A percentile compares a stretch with the other conserved stretches of the same genome.
Evolutionary conservation across 176 grass and related monocot genomes (phyloP).

Genomic region (Oryza glaberrima): DNA sequence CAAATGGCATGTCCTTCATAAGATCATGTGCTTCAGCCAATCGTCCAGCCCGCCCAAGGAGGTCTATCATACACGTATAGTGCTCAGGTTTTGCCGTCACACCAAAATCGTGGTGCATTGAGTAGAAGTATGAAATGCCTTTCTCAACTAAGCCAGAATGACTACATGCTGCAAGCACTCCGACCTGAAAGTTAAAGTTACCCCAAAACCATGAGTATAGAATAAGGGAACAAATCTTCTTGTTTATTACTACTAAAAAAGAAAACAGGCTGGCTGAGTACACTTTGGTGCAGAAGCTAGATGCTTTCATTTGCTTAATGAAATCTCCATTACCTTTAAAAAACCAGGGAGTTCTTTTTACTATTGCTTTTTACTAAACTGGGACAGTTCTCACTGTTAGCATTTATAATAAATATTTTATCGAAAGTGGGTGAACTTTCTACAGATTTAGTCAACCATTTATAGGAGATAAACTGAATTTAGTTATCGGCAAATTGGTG

Average conservation of each 20-base stretch:
- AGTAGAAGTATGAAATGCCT: constrained; percentile 86
- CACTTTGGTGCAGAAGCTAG: neutral
- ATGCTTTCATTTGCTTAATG: neutral
- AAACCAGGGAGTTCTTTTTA: neutral
- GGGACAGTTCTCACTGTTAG: neutral
- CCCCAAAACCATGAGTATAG: constrained; percentile 16
- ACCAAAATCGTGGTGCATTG: constrained; percentile 70
- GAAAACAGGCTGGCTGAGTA: neutral
- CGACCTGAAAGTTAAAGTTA: constrained; percentile 65
- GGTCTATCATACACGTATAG: constrained; percentile 95
- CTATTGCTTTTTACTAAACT: constrained; percentile 2
- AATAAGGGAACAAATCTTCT: neutral
- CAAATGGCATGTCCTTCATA: constrained; percentile 81
- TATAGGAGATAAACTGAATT: constrained; percentile 1
- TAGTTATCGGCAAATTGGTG: neutral
- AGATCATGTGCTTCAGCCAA: constrained; percentile 81
- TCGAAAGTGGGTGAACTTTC: constrained; percentile 14
- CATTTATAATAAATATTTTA: constrained; percentile 5
- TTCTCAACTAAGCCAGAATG: constrained; percentile 85
- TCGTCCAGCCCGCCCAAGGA: constrained; percentile 83
- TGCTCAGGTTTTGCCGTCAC: constrained; percentile 80
- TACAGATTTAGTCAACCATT: constrained; percentile 17
- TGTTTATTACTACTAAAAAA: neutral
- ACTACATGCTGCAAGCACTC: constrained; percentile 85
- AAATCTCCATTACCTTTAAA: neutral